Evolutionary conservation across 208 protist genomes (phyloP).

Genomic region (Naegleria fowleri): DNA sequence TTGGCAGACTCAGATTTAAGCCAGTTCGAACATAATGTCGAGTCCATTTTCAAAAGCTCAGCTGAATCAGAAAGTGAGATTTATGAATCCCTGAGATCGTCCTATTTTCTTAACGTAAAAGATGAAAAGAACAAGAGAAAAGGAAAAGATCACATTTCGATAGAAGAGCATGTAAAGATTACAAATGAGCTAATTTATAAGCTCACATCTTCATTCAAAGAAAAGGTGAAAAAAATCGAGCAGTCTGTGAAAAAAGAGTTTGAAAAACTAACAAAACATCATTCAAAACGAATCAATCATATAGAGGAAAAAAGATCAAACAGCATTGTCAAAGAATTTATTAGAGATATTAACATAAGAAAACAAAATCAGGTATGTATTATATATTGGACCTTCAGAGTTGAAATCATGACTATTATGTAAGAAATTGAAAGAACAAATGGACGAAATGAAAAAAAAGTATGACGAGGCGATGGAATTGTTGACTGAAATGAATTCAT

Average conservation of each 20-base stretch:
- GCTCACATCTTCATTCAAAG: background rate
- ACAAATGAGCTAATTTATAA: background rate
- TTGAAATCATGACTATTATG: background rate
- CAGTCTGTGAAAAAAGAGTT: background rate
- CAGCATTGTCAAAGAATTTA: background rate
- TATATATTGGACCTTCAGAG: background rate
- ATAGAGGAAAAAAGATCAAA: background rate
- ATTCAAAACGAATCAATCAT: background rate
- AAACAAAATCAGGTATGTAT: background rate
- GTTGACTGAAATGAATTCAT: background rate
- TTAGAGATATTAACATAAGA: background rate
- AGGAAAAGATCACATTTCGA: background rate
- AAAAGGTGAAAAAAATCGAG: background rate
- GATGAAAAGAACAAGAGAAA: background rate
- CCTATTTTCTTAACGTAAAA: background rate
- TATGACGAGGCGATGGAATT: background rate
- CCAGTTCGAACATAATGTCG: too few relatives aligned
- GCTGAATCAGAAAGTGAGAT: background rate
- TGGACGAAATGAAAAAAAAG: background rate
- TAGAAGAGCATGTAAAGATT: background rate
- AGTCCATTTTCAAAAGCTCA: background rate
- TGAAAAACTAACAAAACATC: background rate
- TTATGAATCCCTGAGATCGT: background rate
- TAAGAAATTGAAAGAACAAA: background rate
- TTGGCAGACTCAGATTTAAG: background rate